These are phyloP conservation scores for Eimeria acervulina DNA, from an alignment of 169 alveolate genomes.

Conservation along the genomic window DNA sequence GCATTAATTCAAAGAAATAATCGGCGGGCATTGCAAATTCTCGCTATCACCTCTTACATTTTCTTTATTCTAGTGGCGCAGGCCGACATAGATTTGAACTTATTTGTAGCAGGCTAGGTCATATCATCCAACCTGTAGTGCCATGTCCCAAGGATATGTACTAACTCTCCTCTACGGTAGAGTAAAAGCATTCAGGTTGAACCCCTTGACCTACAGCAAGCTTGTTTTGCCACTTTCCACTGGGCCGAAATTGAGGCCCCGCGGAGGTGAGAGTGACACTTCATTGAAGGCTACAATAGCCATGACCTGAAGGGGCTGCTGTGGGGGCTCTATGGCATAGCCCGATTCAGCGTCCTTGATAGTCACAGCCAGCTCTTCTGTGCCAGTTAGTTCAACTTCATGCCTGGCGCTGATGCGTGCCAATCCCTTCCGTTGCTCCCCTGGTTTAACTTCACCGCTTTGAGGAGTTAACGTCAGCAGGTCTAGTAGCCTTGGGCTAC, in stretches of 20 bases:
- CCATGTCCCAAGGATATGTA: background rate
- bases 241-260: conserved; percentile 96
- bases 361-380: conserved; percentile 91
- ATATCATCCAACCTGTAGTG: background rate
- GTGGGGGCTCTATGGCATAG: conserved; percentile 91
- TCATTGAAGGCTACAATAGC: conserved; percentile 94
- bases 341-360: conserved; percentile 93
- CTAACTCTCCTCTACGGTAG: background rate
- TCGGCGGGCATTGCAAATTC: background rate
- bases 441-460: conserved; percentile 90
- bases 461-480: conserved; percentile 92
- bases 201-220: conserved; percentile 62
- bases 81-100: background rate
- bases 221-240: conserved; percentile 93
- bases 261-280: conserved; percentile 94
- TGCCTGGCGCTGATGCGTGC: conserved; percentile 77
- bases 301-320: conserved; percentile 86
- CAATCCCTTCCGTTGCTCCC: conserved; percentile 68
- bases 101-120: background rate
- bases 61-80: background rate
- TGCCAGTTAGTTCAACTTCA: conserved; percentile 90
- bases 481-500: conserved; percentile 42
- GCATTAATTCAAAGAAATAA: background rate
- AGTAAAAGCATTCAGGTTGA: too few relatives aligned
- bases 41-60: background rate